Evolutionary conservation across 495 filamentous ascomycete genomes (phyloP).

Genomic region (Xylaria intraflava): DNA sequence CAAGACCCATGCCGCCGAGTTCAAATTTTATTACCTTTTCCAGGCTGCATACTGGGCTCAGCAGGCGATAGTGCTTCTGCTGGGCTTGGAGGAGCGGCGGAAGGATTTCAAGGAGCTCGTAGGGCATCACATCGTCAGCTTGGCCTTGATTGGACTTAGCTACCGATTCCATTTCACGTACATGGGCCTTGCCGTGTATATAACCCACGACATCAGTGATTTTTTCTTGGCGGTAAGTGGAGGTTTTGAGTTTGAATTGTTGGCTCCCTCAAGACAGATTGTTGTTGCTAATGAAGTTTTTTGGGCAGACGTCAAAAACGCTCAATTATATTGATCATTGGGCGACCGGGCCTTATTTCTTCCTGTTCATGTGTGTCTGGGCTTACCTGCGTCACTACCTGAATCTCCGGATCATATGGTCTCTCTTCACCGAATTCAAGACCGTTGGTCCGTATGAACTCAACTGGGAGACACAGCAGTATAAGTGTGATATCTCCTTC

Average conservation of each 20-base stretch:
- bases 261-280: neutral
- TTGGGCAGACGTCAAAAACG: slow-evolving; percentile 73
- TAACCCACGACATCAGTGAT: slow-evolving; percentile 92
- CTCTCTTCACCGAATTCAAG: slow-evolving; percentile 78
- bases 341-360: slow-evolving; percentile 76
- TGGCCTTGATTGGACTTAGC: slow-evolving; percentile 80
- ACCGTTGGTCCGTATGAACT: slow-evolving; percentile 83
- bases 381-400: slow-evolving; percentile 87
- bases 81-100: slow-evolving; percentile 88
- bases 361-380: slow-evolving; percentile 77
- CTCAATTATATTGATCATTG: slow-evolving; percentile 84
- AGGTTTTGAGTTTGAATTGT: neutral
- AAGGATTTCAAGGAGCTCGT: slow-evolving; percentile 97
- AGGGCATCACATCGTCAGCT: slow-evolving; percentile 85
- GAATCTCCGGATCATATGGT: slow-evolving; percentile 82
- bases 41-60: slow-evolving; percentile 96
- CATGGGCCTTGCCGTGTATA: slow-evolving; percentile 94
- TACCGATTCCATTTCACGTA: slow-evolving; percentile 98
- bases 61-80: slow-evolving; percentile 81
- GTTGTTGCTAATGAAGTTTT: slow-evolving; percentile 5
- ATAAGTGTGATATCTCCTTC: slow-evolving; percentile 74
- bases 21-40: slow-evolving; percentile 96
- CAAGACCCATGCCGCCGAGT: slow-evolving; percentile 69
- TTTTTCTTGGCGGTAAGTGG: slow-evolving; percentile 89
- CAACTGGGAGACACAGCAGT: slow-evolving; percentile 77